Percentiles rank a stretch among this genome's conserved stretches.
Conservation (phyloP, 768 basidiomycete species). For the Lactarius indigo region DNA sequence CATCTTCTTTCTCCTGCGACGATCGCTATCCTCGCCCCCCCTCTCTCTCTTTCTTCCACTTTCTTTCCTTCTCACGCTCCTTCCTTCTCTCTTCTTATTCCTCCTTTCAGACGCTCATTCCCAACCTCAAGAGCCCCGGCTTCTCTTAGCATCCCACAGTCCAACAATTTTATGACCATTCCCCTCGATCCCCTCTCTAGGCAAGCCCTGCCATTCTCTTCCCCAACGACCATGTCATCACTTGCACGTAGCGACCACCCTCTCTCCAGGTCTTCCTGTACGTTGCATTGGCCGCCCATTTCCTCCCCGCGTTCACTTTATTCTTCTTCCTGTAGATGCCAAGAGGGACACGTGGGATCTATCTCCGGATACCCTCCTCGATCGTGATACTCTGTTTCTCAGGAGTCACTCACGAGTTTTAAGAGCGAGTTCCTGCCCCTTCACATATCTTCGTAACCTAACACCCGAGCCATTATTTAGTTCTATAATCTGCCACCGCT, state of each 20-base stretch:
- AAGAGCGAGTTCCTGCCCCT: background rate
- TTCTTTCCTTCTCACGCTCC: background rate
- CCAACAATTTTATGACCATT: background rate
- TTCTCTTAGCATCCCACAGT: background rate
- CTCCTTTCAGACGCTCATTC: background rate
- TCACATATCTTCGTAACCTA: background rate
- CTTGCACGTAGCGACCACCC: background rate
- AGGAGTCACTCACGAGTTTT: conserved; percentile 15
- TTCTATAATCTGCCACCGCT: conserved; percentile 39
- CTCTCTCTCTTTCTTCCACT: background rate
- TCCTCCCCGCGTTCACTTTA: background rate
- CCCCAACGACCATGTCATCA: background rate
- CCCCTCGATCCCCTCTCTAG: background rate
- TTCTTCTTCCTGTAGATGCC: background rate
- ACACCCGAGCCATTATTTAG: conserved; percentile 28
- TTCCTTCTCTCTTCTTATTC: background rate
- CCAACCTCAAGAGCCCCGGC: background rate
- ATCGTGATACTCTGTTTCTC: conserved; percentile 17
- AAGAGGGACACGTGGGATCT: background rate
- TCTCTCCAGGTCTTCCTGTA: background rate
- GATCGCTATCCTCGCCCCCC: background rate
- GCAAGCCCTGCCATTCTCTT: background rate
- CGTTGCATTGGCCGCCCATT: background rate
- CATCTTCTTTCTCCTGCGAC: background rate
- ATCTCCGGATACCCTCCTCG: background rate